Conservation (phyloP, 2,329 filamentous ascomycete species). For the Xylariaceae sp. region DNA sequence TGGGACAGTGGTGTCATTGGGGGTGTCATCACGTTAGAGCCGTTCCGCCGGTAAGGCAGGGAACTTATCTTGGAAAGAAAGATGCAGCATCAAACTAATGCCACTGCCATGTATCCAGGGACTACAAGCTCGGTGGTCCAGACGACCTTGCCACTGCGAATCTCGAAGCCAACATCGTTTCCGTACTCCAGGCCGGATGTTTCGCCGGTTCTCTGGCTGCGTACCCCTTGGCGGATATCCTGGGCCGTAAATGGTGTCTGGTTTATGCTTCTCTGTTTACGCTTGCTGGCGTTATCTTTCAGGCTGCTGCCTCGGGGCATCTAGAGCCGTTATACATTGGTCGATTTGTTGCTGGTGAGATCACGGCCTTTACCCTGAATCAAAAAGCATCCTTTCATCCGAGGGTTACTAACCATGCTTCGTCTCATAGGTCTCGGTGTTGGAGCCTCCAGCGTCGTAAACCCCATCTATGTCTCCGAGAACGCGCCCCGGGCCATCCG, state of each 20-base stretch:
- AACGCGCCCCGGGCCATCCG: conserved; percentile 42
- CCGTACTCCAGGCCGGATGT: conserved; percentile 44
- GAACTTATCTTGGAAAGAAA: not conserved
- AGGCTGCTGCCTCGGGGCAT: conserved; percentile 52
- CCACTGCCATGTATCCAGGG: conserved; percentile 32
- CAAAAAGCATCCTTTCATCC: not conserved
- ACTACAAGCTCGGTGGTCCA: conserved; percentile 45
- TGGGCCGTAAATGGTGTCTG: conserved; percentile 50
- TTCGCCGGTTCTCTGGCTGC: conserved; percentile 40
- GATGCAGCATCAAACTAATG: conserved; percentile 10
- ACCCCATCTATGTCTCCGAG: conserved; percentile 42
- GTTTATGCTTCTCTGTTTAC: conserved; percentile 51
- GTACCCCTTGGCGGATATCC: conserved; percentile 46
- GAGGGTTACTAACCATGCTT: not conserved
- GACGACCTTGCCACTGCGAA: conserved; percentile 44
- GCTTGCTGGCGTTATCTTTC: conserved; percentile 55
- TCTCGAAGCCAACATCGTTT: conserved; percentile 60
- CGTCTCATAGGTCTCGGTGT: conserved; percentile 35
- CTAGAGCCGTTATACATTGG: conserved; percentile 58
- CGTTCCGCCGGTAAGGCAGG: conserved; percentile 47
- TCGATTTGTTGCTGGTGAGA: conserved; percentile 44
- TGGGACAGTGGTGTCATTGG: conserved; percentile 60
- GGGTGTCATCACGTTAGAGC: conserved; percentile 55
- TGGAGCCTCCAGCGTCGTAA: conserved; percentile 39
- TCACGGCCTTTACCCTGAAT: too few relatives aligned